Percentiles rank a stretch among this genome's conserved stretches.
Conservation (phyloP, 306 rosid genomes). For the Cucurbita moschata region DNA sequence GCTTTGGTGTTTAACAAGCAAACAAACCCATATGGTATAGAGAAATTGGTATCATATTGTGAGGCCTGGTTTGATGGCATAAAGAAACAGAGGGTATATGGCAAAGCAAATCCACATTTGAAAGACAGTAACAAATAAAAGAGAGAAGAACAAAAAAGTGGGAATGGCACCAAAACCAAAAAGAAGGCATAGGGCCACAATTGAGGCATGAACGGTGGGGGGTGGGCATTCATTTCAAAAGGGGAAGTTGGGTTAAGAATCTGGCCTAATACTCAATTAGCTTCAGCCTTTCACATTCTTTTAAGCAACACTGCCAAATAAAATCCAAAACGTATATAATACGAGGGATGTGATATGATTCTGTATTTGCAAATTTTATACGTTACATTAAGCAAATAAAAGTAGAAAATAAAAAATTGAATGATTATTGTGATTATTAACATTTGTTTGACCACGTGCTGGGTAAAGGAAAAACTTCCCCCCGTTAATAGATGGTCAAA, state of each 20-base stretch:
- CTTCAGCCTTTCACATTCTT: conserved; percentile 6
- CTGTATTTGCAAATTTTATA: not conserved
- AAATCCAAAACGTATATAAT: not conserved
- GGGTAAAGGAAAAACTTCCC: not conserved
- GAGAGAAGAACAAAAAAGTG: conserved; percentile 5
- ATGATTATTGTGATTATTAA: conserved; percentile 8
- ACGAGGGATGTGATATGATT: not conserved
- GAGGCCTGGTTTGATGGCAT: conserved; percentile 16
- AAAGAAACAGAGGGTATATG: conserved; percentile 3
- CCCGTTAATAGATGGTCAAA: conserved; percentile 38
- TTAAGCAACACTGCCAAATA: not conserved
- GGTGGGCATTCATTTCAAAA: not conserved
- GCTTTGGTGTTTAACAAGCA: conserved; percentile 17
- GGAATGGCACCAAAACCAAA: conserved; percentile 24
- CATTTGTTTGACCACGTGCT: conserved; percentile 10
- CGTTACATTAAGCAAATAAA: not conserved
- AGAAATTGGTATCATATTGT: conserved; percentile 16
- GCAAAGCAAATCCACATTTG: conserved; percentile 19
- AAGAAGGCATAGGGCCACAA: conserved; percentile 28
- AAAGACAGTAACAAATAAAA: conserved; percentile 2
- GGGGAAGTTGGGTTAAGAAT: conserved; percentile 4
- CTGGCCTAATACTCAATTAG: conserved; percentile 7
- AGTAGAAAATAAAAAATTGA: too few relatives aligned
- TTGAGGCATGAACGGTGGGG: conserved; percentile 17
- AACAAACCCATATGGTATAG: conserved; percentile 16